phyloP scores from a whole-genome alignment of 2,329 filamentous ascomycete species.

The Claviceps paspali region DNA sequence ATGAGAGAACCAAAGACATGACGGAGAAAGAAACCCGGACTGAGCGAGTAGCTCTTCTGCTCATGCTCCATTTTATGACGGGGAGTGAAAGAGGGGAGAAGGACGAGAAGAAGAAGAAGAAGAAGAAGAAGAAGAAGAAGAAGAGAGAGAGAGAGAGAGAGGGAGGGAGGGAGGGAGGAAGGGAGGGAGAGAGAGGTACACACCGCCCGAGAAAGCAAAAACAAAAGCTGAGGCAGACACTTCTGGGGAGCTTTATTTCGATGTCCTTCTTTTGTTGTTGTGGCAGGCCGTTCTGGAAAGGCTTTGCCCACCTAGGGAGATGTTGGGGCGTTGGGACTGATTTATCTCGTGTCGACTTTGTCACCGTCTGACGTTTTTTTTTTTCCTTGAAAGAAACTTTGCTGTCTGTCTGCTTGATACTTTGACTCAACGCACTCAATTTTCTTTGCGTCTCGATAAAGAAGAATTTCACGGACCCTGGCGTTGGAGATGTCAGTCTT shows the following conservation, averaged over 20 bases:
- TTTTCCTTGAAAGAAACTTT: constrained; percentile 10
- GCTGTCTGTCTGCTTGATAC: constrained; percentile 18
- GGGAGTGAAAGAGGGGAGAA: neutral
- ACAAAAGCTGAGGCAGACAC: constrained; percentile 3
- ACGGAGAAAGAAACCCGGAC: neutral
- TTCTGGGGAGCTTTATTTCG: constrained; percentile 8
- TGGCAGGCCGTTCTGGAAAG: constrained; percentile 9
- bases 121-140: neutral
- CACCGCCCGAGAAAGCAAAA: no score
- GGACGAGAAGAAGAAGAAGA: neutral
- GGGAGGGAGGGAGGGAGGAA: no score
- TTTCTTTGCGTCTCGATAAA: constrained; percentile 14
- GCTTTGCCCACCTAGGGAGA: constrained; percentile 11
- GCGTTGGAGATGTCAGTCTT: constrained; percentile 25
- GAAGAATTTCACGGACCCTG: constrained; percentile 21
- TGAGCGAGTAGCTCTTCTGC: neutral
- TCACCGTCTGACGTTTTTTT: constrained; percentile 6
- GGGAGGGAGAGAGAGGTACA: no score
- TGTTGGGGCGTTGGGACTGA: constrained; percentile 16
- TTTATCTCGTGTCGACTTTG: constrained; percentile 12
- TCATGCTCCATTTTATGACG: neutral
- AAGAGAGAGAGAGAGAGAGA: no score
- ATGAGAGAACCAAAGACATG: neutral
- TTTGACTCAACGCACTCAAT: constrained; percentile 15
- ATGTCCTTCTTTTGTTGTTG: constrained; percentile 12